Evolutionary conservation across 2,329 filamentous ascomycete species (phyloP), one percentile per base, ranked within the genome.

Genomic region (Lasiodiplodia theobromae): DNA sequence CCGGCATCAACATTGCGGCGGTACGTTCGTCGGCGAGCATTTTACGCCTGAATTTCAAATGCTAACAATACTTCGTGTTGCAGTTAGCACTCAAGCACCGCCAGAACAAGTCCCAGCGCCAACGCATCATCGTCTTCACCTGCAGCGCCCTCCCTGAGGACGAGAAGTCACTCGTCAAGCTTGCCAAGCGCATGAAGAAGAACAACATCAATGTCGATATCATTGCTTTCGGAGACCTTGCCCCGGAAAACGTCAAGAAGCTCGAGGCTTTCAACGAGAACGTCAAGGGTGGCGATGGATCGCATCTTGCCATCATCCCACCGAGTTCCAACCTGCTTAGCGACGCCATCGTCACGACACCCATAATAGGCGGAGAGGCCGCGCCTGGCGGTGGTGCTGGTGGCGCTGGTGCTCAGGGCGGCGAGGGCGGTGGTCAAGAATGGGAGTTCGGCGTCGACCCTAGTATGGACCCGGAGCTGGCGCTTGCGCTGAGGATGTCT

Each of bases 131-230:
- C 82, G 94, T 96, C 70, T 97, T 99, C 81, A 91, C 94, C 71
- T 99, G 96, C 87, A 97, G 94, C 52, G 92, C 94, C 34, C 91
- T 98, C 77, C 87, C 90, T 71, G 96, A 99, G 77, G 91, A 93
- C 72, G 92, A 97, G 81, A 96, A 96, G 83, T 89, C 91, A 66
- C 88, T 99, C 63, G 88, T 94, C 71, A 92, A 93, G 77, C 87
- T 99, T 37, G 94, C 96, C 54, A 97, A 96, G 85, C 96, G 96
- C 84, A 96, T 97, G 92, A 98, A 98, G 94, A 99, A 98, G 89
- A 99, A 99, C 87, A 92, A 91, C 81, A 92, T 97, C 70, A 92
- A 91, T 70, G 92, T 99, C 77, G 96, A 99, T 81, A 95, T 99
- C 77, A 88, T 99, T 70, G 89, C 95, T 57, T 99, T 99, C 76